These are phyloP conservation scores for Sphaceloma murrayae DNA, from an alignment of 2,329 filamentous ascomycete genomes.

Conservation along the genomic window DNA sequence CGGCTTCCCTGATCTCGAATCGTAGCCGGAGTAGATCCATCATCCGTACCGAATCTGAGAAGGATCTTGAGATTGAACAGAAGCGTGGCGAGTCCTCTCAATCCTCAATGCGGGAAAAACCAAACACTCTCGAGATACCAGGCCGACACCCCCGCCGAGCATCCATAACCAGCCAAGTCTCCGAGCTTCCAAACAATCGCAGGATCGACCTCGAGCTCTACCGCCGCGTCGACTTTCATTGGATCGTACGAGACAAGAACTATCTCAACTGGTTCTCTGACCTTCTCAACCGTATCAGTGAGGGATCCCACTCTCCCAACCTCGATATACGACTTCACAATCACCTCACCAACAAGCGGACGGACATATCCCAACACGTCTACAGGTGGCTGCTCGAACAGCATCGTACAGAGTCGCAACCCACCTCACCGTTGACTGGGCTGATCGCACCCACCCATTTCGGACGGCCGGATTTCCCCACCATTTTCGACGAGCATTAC, in stretches of 20 bases:
- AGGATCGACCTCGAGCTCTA: slow-evolving; percentile 19
- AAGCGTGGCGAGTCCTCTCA: background rate
- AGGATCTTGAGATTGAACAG: slow-evolving; percentile 1
- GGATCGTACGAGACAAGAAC: slow-evolving; percentile 50
- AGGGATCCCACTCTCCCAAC: slow-evolving; percentile 31
- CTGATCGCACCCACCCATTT: slow-evolving; percentile 47
- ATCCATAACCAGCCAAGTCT: slow-evolving; percentile 10
- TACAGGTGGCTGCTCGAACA: slow-evolving; percentile 49
- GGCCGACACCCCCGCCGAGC: background rate
- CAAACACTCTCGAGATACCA: background rate
- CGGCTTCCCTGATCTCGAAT: background rate
- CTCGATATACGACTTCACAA: slow-evolving; percentile 49
- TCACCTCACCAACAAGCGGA: slow-evolving; percentile 48
- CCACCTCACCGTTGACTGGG: slow-evolving; percentile 46
- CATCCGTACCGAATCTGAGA: slow-evolving; percentile 5
- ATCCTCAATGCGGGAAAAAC: background rate
- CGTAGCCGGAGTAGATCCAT: background rate
- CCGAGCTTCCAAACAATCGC: slow-evolving; percentile 24
- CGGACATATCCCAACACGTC: slow-evolving; percentile 44
- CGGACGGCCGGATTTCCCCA: slow-evolving; percentile 45
- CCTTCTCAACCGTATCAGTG: slow-evolving; percentile 43
- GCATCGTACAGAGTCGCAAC: slow-evolving; percentile 44
- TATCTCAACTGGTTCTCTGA: slow-evolving; percentile 50
- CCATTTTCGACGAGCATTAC: slow-evolving; percentile 47
- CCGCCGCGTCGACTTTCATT: slow-evolving; percentile 49